phyloP scores from a whole-genome alignment of 495 filamentous ascomycete species.

The Delitschia confertaspora region DNA sequence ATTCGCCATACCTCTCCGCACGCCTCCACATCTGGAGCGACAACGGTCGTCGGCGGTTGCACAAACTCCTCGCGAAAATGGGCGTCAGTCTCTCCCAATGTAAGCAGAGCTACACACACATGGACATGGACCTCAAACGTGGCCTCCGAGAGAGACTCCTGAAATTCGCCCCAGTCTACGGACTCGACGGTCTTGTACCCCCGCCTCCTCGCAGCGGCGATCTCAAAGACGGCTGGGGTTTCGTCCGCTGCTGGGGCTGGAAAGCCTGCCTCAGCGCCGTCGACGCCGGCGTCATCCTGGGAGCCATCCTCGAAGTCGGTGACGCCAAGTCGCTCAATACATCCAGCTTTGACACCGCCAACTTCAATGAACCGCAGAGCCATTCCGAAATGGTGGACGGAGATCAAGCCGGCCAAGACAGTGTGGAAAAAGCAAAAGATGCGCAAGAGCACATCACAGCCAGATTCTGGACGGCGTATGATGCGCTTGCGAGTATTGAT shows the following conservation, averaged over 20 bases:
- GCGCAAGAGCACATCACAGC: slow-evolving; percentile 57
- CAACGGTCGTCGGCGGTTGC: slow-evolving; percentile 74
- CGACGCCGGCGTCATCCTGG: slow-evolving; percentile 83
- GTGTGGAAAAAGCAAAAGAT: slow-evolving; percentile 3
- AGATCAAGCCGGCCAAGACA: background rate
- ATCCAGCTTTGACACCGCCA: slow-evolving; percentile 17
- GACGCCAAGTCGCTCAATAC: slow-evolving; percentile 31
- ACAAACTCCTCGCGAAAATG: slow-evolving; percentile 97
- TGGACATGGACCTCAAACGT: slow-evolving; percentile 95
- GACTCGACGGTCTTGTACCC: slow-evolving; percentile 85
- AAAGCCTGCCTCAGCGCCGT: slow-evolving; percentile 84
- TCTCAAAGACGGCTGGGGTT: slow-evolving; percentile 84
- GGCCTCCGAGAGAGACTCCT: slow-evolving; percentile 76
- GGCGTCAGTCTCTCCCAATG: slow-evolving; percentile 88
- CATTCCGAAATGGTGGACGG: slow-evolving; percentile 12
- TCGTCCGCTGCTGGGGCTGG: slow-evolving; percentile 97
- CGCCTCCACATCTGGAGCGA: slow-evolving; percentile 93
- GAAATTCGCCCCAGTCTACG: slow-evolving; percentile 83
- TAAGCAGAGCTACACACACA: slow-evolving; percentile 91
- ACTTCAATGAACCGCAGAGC: slow-evolving; percentile 11
- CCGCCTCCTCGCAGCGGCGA: slow-evolving; percentile 46
- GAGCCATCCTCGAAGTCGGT: slow-evolving; percentile 87
- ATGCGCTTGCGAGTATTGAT: slow-evolving; percentile 66
- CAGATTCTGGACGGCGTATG: slow-evolving; percentile 90
- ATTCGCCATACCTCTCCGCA: slow-evolving; percentile 90